Conservation (phyloP, 306 rosid genomes). For the Delonix regia region DNA sequence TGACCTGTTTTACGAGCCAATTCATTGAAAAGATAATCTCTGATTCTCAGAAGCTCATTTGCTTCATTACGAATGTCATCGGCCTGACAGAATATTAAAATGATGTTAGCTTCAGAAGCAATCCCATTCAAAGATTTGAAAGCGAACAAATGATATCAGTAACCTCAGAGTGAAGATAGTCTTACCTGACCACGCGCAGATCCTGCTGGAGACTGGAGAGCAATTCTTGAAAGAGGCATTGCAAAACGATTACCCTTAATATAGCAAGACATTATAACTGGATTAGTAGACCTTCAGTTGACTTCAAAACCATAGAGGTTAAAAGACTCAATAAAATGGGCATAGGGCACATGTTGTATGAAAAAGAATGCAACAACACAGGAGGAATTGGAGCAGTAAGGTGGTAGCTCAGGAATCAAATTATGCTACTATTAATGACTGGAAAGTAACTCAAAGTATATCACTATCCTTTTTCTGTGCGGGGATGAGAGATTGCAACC, state of each 20-base stretch:
- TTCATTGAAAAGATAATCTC: conserved; percentile 75
- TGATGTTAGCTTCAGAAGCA: conserved; percentile 32
- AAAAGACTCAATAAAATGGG: conserved; percentile 3
- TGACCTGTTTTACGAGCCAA: conserved; percentile 83
- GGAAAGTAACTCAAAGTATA: neutral
- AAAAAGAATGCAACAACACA: conserved; percentile 18
- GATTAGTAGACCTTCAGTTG: conserved; percentile 29
- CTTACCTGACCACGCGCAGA: conserved; percentile 96
- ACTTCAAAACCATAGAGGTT: conserved; percentile 18
- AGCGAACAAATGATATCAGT: neutral
- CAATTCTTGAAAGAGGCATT: conserved; percentile 87
- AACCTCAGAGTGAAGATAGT: conserved; percentile 26
- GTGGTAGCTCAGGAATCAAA: conserved; percentile 1
- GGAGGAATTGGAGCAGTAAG: neutral
- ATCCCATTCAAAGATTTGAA: conserved; percentile 11
- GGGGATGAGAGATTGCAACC: neutral
- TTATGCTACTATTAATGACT: neutral
- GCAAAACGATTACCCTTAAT: conserved; percentile 75
- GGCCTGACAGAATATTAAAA: conserved; percentile 57
- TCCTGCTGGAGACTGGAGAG: conserved; percentile 85
- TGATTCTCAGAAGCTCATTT: conserved; percentile 82
- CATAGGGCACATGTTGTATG: neutral
- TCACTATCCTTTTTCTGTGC: neutral
- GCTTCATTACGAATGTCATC: conserved; percentile 92
- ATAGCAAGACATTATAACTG: conserved; percentile 25